Percentiles rank a stretch among this genome's conserved stretches.
phyloP scores from a whole-genome alignment of 2,329 filamentous ascomycete species.

The Botryotinia convoluta region DNA sequence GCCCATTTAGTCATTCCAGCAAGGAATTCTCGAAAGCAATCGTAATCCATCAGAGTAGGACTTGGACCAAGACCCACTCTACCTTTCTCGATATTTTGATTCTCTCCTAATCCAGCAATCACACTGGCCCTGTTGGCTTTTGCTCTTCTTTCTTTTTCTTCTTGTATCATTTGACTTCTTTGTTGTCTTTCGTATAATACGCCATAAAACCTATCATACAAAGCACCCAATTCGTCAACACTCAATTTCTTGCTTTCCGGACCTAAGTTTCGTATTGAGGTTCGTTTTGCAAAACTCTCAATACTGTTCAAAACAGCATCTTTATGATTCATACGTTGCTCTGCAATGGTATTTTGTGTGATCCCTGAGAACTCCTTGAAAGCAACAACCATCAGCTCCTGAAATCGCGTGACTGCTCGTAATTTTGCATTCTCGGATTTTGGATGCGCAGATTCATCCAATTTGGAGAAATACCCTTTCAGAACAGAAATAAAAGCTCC shows the following conservation, averaged over 20 bases:
- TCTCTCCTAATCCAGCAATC: slow-evolving; percentile 40
- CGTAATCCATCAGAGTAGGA: slow-evolving; percentile 94
- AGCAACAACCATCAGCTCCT: slow-evolving; percentile 97
- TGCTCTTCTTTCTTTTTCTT: slow-evolving; percentile 65
- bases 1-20: slow-evolving; percentile 91
- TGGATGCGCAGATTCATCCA: slow-evolving; percentile 95
- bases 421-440: slow-evolving; percentile 94
- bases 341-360: slow-evolving; percentile 87
- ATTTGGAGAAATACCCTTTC: slow-evolving; percentile 87
- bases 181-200: slow-evolving; percentile 91
- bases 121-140: slow-evolving; percentile 60
- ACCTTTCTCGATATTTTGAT: slow-evolving; percentile 70
- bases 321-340: slow-evolving; percentile 88
- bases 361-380: slow-evolving; percentile 98
- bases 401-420: slow-evolving; percentile 89
- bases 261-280: slow-evolving; percentile 90
- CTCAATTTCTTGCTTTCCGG: slow-evolving; percentile 91
- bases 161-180: slow-evolving; percentile 71
- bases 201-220: slow-evolving; percentile 94
- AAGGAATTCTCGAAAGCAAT: slow-evolving; percentile 91
- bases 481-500: slow-evolving; percentile 95
- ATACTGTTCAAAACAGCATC: slow-evolving; percentile 92
- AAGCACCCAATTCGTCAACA: slow-evolving; percentile 77
- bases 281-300: slow-evolving; percentile 95
- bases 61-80: slow-evolving; percentile 86